Percentiles rank a stretch among this genome's conserved stretches.
Conservation (phyloP, 192 early-diverging fungal genomes). For the Paraglomus occultum region DNA sequence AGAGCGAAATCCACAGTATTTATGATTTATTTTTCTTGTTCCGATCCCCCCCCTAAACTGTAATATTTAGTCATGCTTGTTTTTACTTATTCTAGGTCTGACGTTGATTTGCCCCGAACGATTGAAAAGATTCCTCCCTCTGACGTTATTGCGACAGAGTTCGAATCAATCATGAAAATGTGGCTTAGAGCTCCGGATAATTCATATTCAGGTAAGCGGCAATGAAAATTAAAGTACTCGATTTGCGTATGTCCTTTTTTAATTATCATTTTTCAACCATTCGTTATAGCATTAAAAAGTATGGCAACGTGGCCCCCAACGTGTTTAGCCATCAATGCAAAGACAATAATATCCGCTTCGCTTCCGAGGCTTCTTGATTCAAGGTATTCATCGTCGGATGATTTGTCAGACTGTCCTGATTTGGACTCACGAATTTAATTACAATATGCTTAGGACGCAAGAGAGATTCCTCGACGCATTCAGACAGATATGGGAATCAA, state of each 20-base stretch:
- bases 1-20: conserved; percentile 18
- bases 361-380: conserved; percentile 29
- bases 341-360: conserved; percentile 15
- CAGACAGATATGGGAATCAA: conserved; percentile 32
- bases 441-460: conserved; percentile 1
- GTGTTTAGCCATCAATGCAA: conserved; percentile 15
- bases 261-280: not conserved
- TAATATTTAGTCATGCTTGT: too few species aligned
- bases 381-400: conserved; percentile 10
- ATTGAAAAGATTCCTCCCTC: too few species aligned
- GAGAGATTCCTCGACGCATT: conserved; percentile 31
- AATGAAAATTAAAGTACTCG: too few species aligned
- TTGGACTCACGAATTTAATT: not conserved
- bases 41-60: too few species aligned
- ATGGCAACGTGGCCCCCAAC: conserved; percentile 22
- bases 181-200: too few species aligned
- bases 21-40: not conserved
- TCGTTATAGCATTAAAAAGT: conserved; percentile 17
- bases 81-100: too few species aligned
- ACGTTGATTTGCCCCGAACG: too few species aligned
- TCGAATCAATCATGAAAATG: too few species aligned
- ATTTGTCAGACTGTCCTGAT: not conserved
- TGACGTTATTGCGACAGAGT: too few species aligned
- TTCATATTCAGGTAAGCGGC: too few species aligned
- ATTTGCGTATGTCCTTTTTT: not conserved